Percentiles rank a stretch among this genome's conserved stretches.
phyloP scores from a whole-genome alignment of 177 flowering plant species.

The Vitis hybrid region DNA sequence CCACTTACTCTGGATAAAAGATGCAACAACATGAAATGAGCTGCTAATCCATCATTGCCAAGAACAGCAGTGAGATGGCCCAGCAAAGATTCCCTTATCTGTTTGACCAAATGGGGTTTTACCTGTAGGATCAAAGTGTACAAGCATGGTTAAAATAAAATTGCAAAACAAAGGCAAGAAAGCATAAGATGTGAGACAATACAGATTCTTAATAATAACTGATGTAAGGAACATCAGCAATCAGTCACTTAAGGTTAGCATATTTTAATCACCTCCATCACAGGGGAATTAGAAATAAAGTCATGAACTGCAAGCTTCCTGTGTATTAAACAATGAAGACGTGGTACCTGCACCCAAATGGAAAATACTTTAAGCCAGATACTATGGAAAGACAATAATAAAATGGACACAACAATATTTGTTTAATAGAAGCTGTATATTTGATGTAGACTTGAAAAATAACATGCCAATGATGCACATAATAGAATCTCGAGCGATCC shows the following conservation, averaged over 20 bases:
- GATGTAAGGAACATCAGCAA: neutral
- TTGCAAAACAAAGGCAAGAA: neutral
- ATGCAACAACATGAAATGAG: constrained; percentile 81
- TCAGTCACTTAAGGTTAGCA: neutral
- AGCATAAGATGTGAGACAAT: neutral
- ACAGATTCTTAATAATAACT: too few species aligned
- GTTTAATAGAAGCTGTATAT: neutral
- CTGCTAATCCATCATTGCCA: constrained; percentile 83
- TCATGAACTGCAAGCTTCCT: constrained; percentile 56
- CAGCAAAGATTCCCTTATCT: constrained; percentile 60
- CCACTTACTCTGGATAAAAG: constrained; percentile 71
- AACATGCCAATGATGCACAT: neutral
- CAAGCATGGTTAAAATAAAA: neutral
- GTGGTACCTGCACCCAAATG: constrained; percentile 66
- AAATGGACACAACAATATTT: neutral
- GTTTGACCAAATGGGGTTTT: constrained; percentile 42
- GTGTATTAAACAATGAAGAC: constrained; percentile 75
- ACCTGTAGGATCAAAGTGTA: constrained; percentile 38
- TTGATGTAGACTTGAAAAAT: neutral
- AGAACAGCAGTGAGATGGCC: constrained; percentile 68
- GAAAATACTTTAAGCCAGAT: too few species aligned
- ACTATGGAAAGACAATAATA: neutral
- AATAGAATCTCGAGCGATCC: too few species aligned
- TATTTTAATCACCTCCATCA: constrained; percentile 47
- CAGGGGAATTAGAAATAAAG: constrained; percentile 36